Conservation (phyloP, 495 filamentous ascomycete genomes). For the Letharia columbiana region DNA sequence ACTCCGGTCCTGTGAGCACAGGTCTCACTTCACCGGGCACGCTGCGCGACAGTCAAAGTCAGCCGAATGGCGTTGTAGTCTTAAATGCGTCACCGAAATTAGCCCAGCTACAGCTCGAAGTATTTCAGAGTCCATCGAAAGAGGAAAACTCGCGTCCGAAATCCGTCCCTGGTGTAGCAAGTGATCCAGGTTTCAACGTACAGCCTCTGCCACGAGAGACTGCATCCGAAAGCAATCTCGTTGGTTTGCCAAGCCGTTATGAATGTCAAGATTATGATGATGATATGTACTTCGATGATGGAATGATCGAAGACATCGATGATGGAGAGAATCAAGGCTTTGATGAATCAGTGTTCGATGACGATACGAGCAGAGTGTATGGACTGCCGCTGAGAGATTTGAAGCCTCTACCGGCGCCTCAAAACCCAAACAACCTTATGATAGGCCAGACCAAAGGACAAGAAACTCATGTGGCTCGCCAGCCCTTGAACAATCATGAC, state of each 20-base stretch:
- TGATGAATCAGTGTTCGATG: conserved; percentile 74
- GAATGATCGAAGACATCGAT: conserved; percentile 52
- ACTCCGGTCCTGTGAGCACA: conserved; percentile 34
- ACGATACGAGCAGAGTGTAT: conserved; percentile 47
- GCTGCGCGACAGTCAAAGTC: conserved; percentile 44
- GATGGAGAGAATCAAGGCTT: conserved; percentile 50
- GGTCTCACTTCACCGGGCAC: conserved; percentile 38
- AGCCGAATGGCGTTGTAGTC: conserved; percentile 40
- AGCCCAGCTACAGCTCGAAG: background rate
- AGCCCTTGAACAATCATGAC: conserved; percentile 18
- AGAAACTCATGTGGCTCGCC: conserved; percentile 3
- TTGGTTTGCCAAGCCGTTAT: conserved; percentile 18
- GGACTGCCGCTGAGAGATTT: conserved; percentile 24
- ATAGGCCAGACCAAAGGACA: background rate
- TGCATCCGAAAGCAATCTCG: conserved; percentile 17
- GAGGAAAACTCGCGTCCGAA: conserved; percentile 10
- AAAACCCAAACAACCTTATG: background rate
- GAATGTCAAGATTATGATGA: conserved; percentile 52
- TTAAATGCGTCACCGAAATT: conserved; percentile 16
- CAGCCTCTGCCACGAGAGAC: conserved; percentile 5
- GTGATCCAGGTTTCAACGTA: conserved; percentile 15
- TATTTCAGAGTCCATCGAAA: conserved; percentile 5
- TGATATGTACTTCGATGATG: conserved; percentile 78
- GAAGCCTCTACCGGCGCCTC: conserved; percentile 35
- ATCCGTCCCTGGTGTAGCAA: conserved; percentile 24